Evolutionary conservation across 441 rosid genomes (phyloP), one percentile per base, ranked within the genome.

Genomic region (Aleurites moluccanus): DNA sequence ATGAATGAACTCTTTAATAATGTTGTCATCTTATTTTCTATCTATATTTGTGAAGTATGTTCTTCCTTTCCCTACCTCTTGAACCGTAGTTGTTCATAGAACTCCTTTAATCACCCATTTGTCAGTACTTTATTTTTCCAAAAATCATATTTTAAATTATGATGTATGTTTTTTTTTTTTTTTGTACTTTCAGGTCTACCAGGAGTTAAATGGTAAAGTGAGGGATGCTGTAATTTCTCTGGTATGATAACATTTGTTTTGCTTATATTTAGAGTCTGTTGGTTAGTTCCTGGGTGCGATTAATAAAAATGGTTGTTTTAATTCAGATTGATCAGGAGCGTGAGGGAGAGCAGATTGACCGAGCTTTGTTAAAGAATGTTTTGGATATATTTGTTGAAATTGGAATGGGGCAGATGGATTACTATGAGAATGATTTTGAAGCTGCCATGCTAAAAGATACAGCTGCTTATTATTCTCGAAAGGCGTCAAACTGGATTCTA

Each of bases 321-420:
- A 30, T 67, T 55, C 87, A 96, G 99, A 83, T 93, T 85, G 96
- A 90, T 69, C 91, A 88, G 81, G 99, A 96, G 82, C 93, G 99
- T 0, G 98, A 96, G 64, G 99, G 98, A 30, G 96, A 93, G 80
- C 94, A 91, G 82, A 93, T 96, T 80, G 98, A 96, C 77, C 83
- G 93, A 64, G 87, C 98, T 16, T 75, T 93, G 30, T 62, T 93
- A 85, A 96, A 93, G 88, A 96, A 96, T 59, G 97, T 92, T 18
- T 79, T 93, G 72, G 98, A 89, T 66, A 92, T 96, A 68, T 93
- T 86, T 81, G 96, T 92, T 55, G 99, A 92, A 84, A 89, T 93
- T 79, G 99, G 99, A 75, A 93, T 92, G 98, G 95, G 93, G 57
- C 85, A 84, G 69, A 92, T 91, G 97, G 88, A 88, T 66, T 74